A percentile compares a stretch with the other conserved stretches of the same genome.
Evolutionary conservation across 1,284 basidiomycete species (phyloP).

Genomic region (Naganishia sp.): DNA sequence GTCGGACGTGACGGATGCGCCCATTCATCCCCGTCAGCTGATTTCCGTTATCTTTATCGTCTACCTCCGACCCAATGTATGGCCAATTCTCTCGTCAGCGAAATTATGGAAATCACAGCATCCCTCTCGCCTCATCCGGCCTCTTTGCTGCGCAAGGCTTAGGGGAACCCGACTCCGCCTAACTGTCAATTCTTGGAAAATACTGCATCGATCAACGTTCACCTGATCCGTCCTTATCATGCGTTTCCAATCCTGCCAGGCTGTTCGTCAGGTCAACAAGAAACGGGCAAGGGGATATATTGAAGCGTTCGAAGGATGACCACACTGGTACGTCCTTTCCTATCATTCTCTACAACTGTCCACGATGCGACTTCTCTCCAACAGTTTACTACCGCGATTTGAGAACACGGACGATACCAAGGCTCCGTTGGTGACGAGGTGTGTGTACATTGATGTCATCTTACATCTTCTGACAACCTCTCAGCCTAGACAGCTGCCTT

Average conservation of each 20-base stretch:
- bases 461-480: background rate
- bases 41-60: slow-evolving; percentile 3
- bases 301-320: background rate
- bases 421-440: background rate
- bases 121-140: background rate
- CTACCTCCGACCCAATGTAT: slow-evolving; percentile 7
- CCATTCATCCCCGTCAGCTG: background rate
- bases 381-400: slow-evolving; percentile 19
- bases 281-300: slow-evolving; percentile 12
- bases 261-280: background rate
- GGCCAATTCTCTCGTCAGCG: slow-evolving; percentile 11
- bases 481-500: background rate
- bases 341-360: background rate
- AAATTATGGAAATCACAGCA: slow-evolving; percentile 15
- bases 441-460: background rate
- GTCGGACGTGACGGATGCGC: slow-evolving; percentile 22
- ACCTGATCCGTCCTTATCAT: slow-evolving; percentile 11
- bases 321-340: background rate
- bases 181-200: slow-evolving; percentile 14
- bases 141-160: background rate
- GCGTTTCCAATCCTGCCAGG: slow-evolving; percentile 13
- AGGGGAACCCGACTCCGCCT: background rate
- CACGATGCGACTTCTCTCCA: slow-evolving; percentile 18
- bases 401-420: background rate
- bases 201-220: slow-evolving; percentile 6